Base-by-base conservation (phyloP, 192 early-diverging fungal species). In the Backusella australiensis region DNA sequence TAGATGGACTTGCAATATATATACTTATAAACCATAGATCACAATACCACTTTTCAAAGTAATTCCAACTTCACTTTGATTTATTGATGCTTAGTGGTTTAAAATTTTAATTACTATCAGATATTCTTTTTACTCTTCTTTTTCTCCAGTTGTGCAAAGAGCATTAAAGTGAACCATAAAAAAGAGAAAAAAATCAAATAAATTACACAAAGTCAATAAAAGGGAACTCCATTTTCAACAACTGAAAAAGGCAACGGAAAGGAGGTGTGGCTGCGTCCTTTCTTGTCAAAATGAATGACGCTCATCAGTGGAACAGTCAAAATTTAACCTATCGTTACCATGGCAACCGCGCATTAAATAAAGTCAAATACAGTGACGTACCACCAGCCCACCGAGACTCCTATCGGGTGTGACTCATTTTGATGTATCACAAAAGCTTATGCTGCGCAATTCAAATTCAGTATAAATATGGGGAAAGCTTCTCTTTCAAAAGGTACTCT, bases 171-270 rank as follows among this genome's bases (percentile, higher is more conserved):
- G 56, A 29, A 63, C 11, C 8, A 29, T 11, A 12, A 23, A 12
- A 63, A 59, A 5, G 29, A 63, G 26, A 59, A 26, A 59, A 26
- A 59, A 59, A 12, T 8, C 23, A 59, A 12, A 29, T 63, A 63
- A 26, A 63, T 63, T 63, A 63, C 56, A 63, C 56, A 63, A 63
- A 63, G 11, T 63, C 56, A 63, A 63, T 63, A 63, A 63, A 63
- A 63, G 56, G 56, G 56, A 63, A 63, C 23, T 14, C 56, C 56
- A 63, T 63, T 63, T 63, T 63, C 26, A 26, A 14, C 21, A 63
- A 14, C 56, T 63, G 21, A 63, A 63, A 63, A 63, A 63, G 56
- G 56, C 56, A 63, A 63, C 56, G 56, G 56, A 63, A 63, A 63
- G 56, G 23, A 29, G 56, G 23, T 63, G 56, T 63, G 56, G 56